Conservation (phyloP, 371 early-diverging fungal species). For the Mucor ambiguus region DNA sequence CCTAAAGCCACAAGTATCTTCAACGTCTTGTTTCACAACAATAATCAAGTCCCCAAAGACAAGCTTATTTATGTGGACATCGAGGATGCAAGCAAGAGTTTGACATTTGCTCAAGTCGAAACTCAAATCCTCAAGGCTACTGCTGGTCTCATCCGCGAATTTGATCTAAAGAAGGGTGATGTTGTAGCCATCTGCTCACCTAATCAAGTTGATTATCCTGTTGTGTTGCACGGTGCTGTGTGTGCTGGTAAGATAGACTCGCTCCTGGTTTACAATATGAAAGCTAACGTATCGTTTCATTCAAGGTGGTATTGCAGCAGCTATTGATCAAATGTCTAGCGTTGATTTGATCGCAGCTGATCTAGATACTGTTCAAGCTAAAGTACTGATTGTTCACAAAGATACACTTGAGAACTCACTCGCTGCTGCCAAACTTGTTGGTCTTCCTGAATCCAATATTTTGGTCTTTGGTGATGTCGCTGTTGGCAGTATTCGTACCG, state of each 20-base stretch:
- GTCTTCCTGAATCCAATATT: conserved; percentile 48
- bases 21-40: conserved; percentile 1
- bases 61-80: conserved; percentile 6
- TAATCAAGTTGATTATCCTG: conserved; percentile 41
- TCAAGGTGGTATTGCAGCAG: conserved; percentile 60
- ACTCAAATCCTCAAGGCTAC: conserved; percentile 9
- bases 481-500: conserved; percentile 28
- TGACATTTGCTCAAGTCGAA: conserved; percentile 13
- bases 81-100: background rate
- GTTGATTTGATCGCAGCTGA: conserved; percentile 65
- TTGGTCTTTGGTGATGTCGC: conserved; percentile 52
- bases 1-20: background rate
- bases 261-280: background rate
- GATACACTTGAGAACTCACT: conserved; percentile 42
- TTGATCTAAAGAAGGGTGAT: conserved; percentile 56
- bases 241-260: conserved; percentile 22
- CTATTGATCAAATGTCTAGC: conserved; percentile 58
- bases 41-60: conserved; percentile 2
- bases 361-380: conserved; percentile 64
- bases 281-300: background rate
- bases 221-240: conserved; percentile 15
- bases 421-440: conserved; percentile 53
- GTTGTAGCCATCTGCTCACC: conserved; percentile 66
- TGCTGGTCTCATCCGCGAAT: conserved; percentile 6
- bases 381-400: conserved; percentile 28